Evolutionary conservation across 441 rosid species (phyloP).

Genomic region (Aleurites moluccanus): DNA sequence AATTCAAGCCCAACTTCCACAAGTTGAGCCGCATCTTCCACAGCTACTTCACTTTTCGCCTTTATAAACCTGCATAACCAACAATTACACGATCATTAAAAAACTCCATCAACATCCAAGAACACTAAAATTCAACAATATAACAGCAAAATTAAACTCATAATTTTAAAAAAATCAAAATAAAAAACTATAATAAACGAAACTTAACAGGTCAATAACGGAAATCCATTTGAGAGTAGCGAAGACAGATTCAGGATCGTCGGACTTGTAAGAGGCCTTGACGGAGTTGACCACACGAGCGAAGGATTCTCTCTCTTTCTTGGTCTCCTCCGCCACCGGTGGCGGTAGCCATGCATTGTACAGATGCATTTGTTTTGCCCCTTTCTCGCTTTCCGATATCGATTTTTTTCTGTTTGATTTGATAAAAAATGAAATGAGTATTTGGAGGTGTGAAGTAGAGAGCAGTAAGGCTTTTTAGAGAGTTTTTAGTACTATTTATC

Average conservation of each 20-base stretch:
- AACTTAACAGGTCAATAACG: constrained; percentile 75
- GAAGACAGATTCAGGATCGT: constrained; percentile 88
- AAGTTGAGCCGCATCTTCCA: constrained; percentile 74
- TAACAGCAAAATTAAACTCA: neutral
- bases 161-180: neutral
- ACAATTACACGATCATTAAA: neutral
- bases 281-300: constrained; percentile 63
- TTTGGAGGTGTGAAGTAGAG: neutral
- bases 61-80: constrained; percentile 64
- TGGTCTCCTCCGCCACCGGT: constrained; percentile 82
- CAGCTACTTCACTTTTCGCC: constrained; percentile 83
- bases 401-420: neutral
- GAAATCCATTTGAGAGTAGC: constrained; percentile 94
- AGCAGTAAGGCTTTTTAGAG: neutral
- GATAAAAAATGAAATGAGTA: neutral
- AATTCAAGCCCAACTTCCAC: constrained; percentile 70
- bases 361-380: constrained; percentile 62
- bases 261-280: constrained; percentile 55
- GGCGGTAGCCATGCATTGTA: constrained; percentile 98
- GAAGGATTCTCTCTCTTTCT: constrained; percentile 79
- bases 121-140: neutral
- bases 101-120: neutral
- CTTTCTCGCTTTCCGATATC: neutral
- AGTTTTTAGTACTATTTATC: neutral
- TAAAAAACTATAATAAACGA: constrained; percentile 2